A percentile compares a stretch with the other conserved stretches of the same genome.
phyloP scores from a whole-genome alignment of 768 basidiomycete species.

The Neoboletus subvelutipes region DNA sequence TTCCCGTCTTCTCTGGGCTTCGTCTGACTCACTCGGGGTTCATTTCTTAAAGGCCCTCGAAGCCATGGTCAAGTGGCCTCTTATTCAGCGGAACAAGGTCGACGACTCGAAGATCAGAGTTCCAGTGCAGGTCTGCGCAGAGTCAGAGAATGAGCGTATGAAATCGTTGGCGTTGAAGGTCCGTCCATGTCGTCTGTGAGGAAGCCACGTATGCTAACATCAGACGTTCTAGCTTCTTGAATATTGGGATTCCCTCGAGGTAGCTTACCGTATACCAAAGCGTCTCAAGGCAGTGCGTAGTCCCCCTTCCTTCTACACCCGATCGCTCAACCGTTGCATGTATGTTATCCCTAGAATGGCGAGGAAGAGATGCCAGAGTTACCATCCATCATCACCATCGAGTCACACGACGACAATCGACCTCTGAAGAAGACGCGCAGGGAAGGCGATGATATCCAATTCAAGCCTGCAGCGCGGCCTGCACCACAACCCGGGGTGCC shows the following conservation, averaged over 20 bases:
- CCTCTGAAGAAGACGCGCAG: constrained; percentile 34
- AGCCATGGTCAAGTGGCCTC: constrained; percentile 75
- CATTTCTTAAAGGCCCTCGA: constrained; percentile 50
- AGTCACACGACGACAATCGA: constrained; percentile 30
- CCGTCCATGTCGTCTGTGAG: constrained; percentile 8
- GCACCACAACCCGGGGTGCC: background rate
- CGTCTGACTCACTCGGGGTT: background rate
- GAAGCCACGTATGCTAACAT: background rate
- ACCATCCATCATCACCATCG: constrained; percentile 17
- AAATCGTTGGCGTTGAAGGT: constrained; percentile 66
- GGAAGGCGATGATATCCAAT: constrained; percentile 28
- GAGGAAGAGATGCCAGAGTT: constrained; percentile 29
- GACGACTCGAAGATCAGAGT: constrained; percentile 76
- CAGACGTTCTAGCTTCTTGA: constrained; percentile 57
- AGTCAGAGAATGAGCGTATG: constrained; percentile 56
- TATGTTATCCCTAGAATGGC: constrained; percentile 25
- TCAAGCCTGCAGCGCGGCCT: constrained; percentile 10
- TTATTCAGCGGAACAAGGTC: constrained; percentile 87
- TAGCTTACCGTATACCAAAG: constrained; percentile 88
- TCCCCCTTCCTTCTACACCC: background rate
- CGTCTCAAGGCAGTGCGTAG: constrained; percentile 45
- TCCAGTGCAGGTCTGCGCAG: constrained; percentile 54
- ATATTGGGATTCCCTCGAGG: constrained; percentile 75
- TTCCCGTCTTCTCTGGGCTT: background rate
- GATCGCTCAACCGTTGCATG: constrained; percentile 4